Evolutionary conservation across 2,329 filamentous ascomycete genomes (phyloP).

Genomic region (Metarhizium brunneum): DNA sequence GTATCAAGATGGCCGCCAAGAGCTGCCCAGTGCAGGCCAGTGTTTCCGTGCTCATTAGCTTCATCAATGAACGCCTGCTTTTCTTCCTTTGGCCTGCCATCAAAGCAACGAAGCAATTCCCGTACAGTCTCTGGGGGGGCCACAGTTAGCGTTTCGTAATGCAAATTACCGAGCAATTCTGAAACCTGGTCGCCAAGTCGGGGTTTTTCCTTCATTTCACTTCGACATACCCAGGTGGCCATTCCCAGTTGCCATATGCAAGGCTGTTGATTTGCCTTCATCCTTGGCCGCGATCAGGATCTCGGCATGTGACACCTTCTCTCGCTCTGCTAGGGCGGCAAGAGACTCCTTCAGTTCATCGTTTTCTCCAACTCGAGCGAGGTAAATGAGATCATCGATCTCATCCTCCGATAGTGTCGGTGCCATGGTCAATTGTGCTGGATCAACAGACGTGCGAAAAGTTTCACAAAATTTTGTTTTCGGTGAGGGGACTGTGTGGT

Average conservation of each 20-base stretch:
- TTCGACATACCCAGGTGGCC: slow-evolving; percentile 64
- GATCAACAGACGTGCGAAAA: slow-evolving; percentile 15
- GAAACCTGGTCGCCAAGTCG: not conserved
- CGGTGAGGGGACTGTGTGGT: slow-evolving; percentile 30
- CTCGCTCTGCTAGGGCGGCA: slow-evolving; percentile 49
- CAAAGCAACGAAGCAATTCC: slow-evolving; percentile 33
- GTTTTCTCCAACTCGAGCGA: slow-evolving; percentile 69
- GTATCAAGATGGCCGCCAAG: slow-evolving; percentile 77
- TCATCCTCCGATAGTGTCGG: slow-evolving; percentile 62
- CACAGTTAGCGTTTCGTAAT: not conserved
- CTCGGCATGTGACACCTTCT: slow-evolving; percentile 49
- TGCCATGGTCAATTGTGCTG: slow-evolving; percentile 25
- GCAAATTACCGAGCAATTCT: not conserved
- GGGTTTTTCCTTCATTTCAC: not conserved
- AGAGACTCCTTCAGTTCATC: slow-evolving; percentile 55
- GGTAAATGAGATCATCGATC: slow-evolving; percentile 87
- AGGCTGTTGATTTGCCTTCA: slow-evolving; percentile 64
- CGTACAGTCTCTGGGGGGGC: slow-evolving; percentile 32
- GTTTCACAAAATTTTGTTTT: slow-evolving; percentile 14
- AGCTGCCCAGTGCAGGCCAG: slow-evolving; percentile 87
- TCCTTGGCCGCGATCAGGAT: slow-evolving; percentile 65
- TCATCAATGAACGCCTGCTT: slow-evolving; percentile 52
- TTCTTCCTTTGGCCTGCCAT: slow-evolving; percentile 27
- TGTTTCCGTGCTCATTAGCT: slow-evolving; percentile 78
- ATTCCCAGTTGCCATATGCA: slow-evolving; percentile 92